Conservation (phyloP, 140 eudicot species). For the Cichorium intybus region DNA sequence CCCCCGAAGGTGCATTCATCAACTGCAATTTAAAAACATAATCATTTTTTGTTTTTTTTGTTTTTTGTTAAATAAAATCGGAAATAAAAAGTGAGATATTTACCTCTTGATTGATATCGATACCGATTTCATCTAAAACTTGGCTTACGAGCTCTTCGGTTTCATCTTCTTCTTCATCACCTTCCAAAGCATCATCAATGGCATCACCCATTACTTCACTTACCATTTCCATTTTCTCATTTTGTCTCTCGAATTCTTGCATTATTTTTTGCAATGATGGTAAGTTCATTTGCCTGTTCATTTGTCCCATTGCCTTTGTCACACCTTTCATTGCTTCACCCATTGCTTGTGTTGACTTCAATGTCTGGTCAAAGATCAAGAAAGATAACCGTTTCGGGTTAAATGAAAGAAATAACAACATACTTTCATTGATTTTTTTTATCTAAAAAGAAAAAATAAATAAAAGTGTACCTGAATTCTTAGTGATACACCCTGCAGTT, state of each 20-base stretch:
- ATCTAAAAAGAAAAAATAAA: neutral
- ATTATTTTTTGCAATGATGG: conserved; percentile 78
- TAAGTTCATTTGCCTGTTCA: conserved; percentile 83
- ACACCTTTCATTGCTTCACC: conserved; percentile 97
- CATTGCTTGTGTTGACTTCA: conserved; percentile 94
- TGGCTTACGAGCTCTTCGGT: conserved; percentile 82
- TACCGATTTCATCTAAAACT: conserved; percentile 84
- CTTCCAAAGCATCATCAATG: conserved; percentile 92
- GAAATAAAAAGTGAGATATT: neutral
- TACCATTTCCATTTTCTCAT: conserved; percentile 85
- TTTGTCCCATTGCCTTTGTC: conserved; percentile 94
- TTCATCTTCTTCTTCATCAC: conserved; percentile 88
- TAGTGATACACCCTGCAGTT: conserved; percentile 84
- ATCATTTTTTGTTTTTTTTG: neutral
- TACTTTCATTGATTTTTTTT: neutral
- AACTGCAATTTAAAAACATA: conserved; percentile 39
- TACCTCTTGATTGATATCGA: conserved; percentile 81
- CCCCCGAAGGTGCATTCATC: conserved; percentile 74
- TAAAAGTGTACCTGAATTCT: conserved; percentile 62
- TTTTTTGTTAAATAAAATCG: too few relatives aligned
- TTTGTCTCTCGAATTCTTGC: conserved; percentile 86
- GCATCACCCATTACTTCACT: conserved; percentile 90
- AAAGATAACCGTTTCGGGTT: neutral
- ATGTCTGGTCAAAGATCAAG: conserved; percentile 45
- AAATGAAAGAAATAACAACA: neutral